Base-by-base conservation (phyloP, 2,329 filamentous ascomycete species). In the Chaetomiaceae sp. region DNA sequence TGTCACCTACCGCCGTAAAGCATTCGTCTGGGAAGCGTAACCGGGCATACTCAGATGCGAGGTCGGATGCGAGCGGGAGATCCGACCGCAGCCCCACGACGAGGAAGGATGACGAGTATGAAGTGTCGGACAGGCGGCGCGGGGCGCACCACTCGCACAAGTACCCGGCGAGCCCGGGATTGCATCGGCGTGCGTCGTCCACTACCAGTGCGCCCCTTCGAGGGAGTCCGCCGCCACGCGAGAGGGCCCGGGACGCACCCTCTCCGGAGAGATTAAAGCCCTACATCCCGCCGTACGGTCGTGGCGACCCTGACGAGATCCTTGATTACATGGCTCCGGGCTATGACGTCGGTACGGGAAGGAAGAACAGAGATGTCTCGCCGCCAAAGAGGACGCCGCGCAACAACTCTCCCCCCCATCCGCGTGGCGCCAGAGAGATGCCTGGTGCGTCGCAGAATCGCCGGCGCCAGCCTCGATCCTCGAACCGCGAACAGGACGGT, bases 1-100 rank as follows among this genome's bases (percentile, higher is more conserved):
- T 72, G 6, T 69, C 71, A 1, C 72, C 73, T 3, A 58, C 70
- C 3, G 65, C 71, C 2, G 66, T 68, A 22, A 72, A 68, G 40
- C 65, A 67, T 27, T 61, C 65, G 1, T 59, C 65, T 10, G 63
- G 62, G 3, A 65, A 70, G 4, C 66, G 72, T 2, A 71, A 75
- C 32, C 67, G 69, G 42, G 56, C 61, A 0, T 73, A 73, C 42
- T 65, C 67, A 48, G 60, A 66, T 24, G 57, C 56, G 38, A 56
- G 52, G 17, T 20, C 56, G 1, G 54, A 51, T 18, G 35, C 44
- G 8, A 42, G 42, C 8, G 33, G 42, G 14, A 41, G 46, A 6
- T 27, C 47, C 9, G 29, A 37, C 10, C 55, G 51, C 14, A 56
- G 51, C 24, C 38, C 47, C 7, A 50, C 56, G 2, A 36, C 43